These are phyloP conservation scores for Tephrocybe sp. DNA, from an alignment of 768 basidiomycete genomes.

Conservation along the genomic window DNA sequence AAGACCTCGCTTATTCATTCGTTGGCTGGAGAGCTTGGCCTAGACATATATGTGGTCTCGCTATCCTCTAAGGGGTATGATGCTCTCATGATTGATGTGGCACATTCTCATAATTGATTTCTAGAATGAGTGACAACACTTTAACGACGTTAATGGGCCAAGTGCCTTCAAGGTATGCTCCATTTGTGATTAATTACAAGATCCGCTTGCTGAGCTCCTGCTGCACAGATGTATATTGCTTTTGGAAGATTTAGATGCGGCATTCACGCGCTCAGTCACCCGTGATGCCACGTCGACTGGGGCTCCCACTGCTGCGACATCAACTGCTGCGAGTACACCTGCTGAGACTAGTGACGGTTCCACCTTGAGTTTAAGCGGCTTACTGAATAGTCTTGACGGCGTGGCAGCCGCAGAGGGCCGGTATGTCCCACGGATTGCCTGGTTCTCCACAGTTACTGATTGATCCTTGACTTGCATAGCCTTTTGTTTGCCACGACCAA, in stretches of 20 bases:
- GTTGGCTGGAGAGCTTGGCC: constrained; percentile 76
- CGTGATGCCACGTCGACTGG: constrained; percentile 82
- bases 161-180: constrained; percentile 72
- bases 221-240: constrained; percentile 84
- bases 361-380: constrained; percentile 80
- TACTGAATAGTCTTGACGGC: constrained; percentile 83
- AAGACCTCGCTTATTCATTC: constrained; percentile 88
- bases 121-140: constrained; percentile 88
- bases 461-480: constrained; percentile 31
- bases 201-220: constrained; percentile 15
- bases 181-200: constrained; percentile 3
- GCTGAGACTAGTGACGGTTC: constrained; percentile 67
- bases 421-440: constrained; percentile 38
- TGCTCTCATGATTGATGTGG: background rate
- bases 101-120: constrained; percentile 15
- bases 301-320: constrained; percentile 49
- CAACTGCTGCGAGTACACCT: constrained; percentile 36
- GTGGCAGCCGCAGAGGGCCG: constrained; percentile 85
- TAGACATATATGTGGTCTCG: constrained; percentile 91
- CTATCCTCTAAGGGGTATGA: constrained; percentile 82
- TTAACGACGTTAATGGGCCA: constrained; percentile 84
- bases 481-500: constrained; percentile 92
- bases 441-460: constrained; percentile 5
- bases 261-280: constrained; percentile 84
- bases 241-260: constrained; percentile 91